Evolutionary conservation across 345 rosid species (phyloP), one percentile per base, ranked within the genome.

Genomic region (Aurinia saxatilis): DNA sequence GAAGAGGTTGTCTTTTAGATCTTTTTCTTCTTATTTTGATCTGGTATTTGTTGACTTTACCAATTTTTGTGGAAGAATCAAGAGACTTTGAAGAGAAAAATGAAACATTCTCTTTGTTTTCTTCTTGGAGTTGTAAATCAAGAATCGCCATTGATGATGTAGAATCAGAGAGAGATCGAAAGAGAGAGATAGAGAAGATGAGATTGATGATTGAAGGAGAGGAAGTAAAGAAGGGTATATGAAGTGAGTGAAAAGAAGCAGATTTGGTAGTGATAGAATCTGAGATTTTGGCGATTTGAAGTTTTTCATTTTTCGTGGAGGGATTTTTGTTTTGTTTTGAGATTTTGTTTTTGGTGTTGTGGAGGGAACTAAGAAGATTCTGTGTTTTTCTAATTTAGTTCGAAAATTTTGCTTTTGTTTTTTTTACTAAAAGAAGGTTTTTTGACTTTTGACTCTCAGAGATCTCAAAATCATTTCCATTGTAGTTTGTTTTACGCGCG

Each of bases 291-390:
- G 27, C n/a, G 60, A 9, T 25, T 67, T 33, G 15, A 40, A 25
- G 35, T 58, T 51, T 67, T 31, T 27, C 23, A 30, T n/a, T 59
- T 51, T 55, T 21, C n/a, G 40, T 57, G 75, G 75, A 63, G 75
- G 70, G 70, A 71, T 67, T 30, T 37, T 57, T 27, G 5, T 27
- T 39, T 31, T 11, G 41, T 19, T 60, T 33, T 60, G 31, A 39
- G 65, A 42, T 30, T 54, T 4, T 0, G 51, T 52, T 71, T 63
- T 36, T 30, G 40, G 60, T 48, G 65, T 31, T 57, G 21, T 71
- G 75, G 75, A 71, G 75, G 75, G 75, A 71, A 71, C n/a, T 50
- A 23, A 21, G n/a, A 60, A 42, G 51, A 56, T 37, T 55, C 16
- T 37, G 14, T 14, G 44, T 71, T 17, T 44, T 29, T 25, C 48